These are phyloP conservation scores for Nicotiana otophora DNA, from an alignment of 257 asterid genomes.

Conservation along the genomic window DNA sequence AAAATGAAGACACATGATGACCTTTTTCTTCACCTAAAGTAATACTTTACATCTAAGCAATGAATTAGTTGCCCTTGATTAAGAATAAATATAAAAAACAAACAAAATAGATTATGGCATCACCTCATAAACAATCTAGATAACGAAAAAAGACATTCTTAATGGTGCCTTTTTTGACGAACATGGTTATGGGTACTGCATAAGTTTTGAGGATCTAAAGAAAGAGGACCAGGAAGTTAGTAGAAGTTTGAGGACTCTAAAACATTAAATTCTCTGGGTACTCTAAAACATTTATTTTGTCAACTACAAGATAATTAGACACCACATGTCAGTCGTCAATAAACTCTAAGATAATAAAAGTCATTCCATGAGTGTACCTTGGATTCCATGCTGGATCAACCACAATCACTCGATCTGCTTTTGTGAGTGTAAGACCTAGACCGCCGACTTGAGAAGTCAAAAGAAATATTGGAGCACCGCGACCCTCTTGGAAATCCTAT, in stretches of 20 bases:
- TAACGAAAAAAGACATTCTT: not conserved
- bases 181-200: not conserved
- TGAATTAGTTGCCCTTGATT: not conserved
- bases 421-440: conserved; percentile 90
- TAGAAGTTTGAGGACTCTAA: not conserved
- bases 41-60: not conserved
- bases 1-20: not conserved
- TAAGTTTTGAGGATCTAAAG: not conserved
- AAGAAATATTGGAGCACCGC: conserved; percentile 73
- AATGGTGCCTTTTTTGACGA: not conserved
- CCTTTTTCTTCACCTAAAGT: not conserved
- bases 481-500: conserved; percentile 91
- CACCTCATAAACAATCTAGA: not conserved
- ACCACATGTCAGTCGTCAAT: not conserved
- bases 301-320: not conserved
- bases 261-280: not conserved
- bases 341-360: not conserved
- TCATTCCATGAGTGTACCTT: conserved; percentile 39
- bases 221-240: not conserved
- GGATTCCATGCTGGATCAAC: conserved; percentile 99
- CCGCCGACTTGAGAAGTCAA: conserved; percentile 98
- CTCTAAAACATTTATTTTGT: not conserved
- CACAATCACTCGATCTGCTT: conserved; percentile 95
- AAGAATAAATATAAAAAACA: not conserved
- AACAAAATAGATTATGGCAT: not conserved